Evolutionary conservation across 2,329 filamentous ascomycete species (phyloP), one percentile per base, ranked within the genome.

Genomic region (Clonostachys byssicola): DNA sequence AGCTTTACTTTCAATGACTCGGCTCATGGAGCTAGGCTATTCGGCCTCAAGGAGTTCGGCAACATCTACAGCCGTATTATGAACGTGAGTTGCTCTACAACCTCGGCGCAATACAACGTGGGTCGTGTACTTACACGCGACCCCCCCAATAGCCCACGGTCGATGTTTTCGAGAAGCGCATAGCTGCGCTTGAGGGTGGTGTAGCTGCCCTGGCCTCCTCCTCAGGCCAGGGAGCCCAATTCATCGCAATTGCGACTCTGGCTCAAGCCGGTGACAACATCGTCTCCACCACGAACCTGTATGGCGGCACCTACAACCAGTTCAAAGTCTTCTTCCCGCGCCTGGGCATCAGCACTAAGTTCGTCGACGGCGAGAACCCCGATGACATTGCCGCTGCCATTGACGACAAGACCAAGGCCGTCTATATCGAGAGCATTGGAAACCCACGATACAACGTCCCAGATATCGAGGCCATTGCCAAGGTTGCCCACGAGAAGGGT

Each of bases 61-160:
- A 97, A 97, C 73, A 95, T 97, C 67, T 99, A 99, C 78, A 94
- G 86, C 66, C 89, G 94, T 54, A 91, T 99, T 60, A 90, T 89
- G 87, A 96, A 97, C 70, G 88, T 90, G 61, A 62, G 81, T 69
- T 13, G 14, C 23, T 5, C 23, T 9, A 10, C 23, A 30, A 30
- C 23, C 23, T 30, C 23, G 23, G 23, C 18, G 23, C 7, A 13
- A 40, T 10, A 34, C 12, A 49, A 20, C 12, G 6, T 17, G 49
- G 45, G 5, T 43, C 13, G 38, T 16, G 8, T 30, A 30, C 23
- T 30, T 30, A 30, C 23, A 30, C 9, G 9, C 23, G 23, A 10
- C 23, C 23, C 23, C 23, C 4, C 23, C 23, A 30, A 39, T 55
- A 90, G 86, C 92, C 92, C 3, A 97, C 92, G 0, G 87, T 92